Conservation (phyloP, 148 eudicot genomes). For the Vaccinium myrtillus region DNA sequence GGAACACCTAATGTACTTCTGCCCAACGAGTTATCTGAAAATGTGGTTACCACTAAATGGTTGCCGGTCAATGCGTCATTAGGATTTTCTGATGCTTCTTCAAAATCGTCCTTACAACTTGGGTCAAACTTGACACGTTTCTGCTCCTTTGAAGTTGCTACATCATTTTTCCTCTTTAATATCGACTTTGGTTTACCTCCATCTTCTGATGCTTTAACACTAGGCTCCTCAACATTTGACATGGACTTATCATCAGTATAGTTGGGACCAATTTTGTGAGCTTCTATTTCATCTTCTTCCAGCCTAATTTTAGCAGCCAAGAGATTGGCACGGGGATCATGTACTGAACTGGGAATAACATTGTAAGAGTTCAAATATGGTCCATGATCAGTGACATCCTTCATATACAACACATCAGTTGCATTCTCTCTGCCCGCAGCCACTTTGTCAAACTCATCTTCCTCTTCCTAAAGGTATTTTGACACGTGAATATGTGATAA, state of each 20-base stretch:
- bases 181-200: constrained; percentile 34
- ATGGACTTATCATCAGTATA: constrained; percentile 9
- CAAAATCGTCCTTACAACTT: constrained; percentile 22
- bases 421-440: constrained; percentile 32
- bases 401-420: constrained; percentile 33
- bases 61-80: background rate
- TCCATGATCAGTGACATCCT: constrained; percentile 26
- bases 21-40: constrained; percentile 10
- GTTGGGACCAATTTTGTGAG: background rate
- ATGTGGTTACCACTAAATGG: background rate
- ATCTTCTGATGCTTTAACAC: constrained; percentile 15
- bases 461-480: constrained; percentile 29
- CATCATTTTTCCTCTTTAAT: constrained; percentile 43
- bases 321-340: constrained; percentile 45
- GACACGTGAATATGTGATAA: background rate
- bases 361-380: constrained; percentile 33
- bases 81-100: constrained; percentile 11
- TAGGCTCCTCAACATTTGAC: constrained; percentile 16
- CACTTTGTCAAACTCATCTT: constrained; percentile 32
- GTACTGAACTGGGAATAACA: constrained; percentile 20
- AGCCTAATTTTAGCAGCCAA: constrained; percentile 39
- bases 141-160: constrained; percentile 29
- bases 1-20: constrained; percentile 33
- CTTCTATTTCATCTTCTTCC: constrained; percentile 44
- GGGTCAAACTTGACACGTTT: constrained; percentile 60